Evolutionary conservation across 306 rosid genomes (phyloP).

Genomic region (Ochetophila trinervis): DNA sequence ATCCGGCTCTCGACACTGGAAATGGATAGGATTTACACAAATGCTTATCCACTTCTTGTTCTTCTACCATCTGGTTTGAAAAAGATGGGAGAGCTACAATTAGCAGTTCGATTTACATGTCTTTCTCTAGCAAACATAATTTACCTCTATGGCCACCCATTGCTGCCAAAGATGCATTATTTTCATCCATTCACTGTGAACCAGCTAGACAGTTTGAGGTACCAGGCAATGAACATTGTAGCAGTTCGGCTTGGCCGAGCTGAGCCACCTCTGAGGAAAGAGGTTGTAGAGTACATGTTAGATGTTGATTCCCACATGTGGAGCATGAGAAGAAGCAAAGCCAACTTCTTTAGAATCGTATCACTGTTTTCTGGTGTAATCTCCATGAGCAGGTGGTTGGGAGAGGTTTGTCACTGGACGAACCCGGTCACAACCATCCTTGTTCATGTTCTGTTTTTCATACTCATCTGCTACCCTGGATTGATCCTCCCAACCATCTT

Average conservation of each 20-base stretch:
- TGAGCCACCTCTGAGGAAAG: slow-evolving; percentile 70
- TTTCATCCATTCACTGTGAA: slow-evolving; percentile 81
- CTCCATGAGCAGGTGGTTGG: slow-evolving; percentile 64
- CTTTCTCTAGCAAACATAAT: slow-evolving; percentile 65
- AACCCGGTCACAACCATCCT: slow-evolving; percentile 63
- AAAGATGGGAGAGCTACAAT: slow-evolving; percentile 79
- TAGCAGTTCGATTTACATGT: slow-evolving; percentile 71
- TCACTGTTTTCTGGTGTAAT: slow-evolving; percentile 58
- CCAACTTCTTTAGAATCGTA: slow-evolving; percentile 70
- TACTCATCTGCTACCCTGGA: slow-evolving; percentile 69
- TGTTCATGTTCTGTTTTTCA: slow-evolving; percentile 64
- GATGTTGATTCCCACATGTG: slow-evolving; percentile 90
- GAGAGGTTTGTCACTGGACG: slow-evolving; percentile 70
- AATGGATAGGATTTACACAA: slow-evolving; percentile 77
- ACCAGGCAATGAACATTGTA: slow-evolving; percentile 73
- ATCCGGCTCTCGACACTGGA: slow-evolving; percentile 78
- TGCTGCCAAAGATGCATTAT: slow-evolving; percentile 82
- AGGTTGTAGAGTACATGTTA: slow-evolving; percentile 83
- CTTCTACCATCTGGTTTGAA: slow-evolving; percentile 55
- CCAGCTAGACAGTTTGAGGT: slow-evolving; percentile 67
- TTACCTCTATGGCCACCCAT: slow-evolving; percentile 69
- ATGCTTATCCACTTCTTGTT: slow-evolving; percentile 67
- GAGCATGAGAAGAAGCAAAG: slow-evolving; percentile 85
- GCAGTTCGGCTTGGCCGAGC: slow-evolving; percentile 70
- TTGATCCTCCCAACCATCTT: slow-evolving; percentile 67